These are phyloP conservation scores for Leersia perrieri DNA, from an alignment of 176 grass and related monocot species.

Conservation along the genomic window DNA sequence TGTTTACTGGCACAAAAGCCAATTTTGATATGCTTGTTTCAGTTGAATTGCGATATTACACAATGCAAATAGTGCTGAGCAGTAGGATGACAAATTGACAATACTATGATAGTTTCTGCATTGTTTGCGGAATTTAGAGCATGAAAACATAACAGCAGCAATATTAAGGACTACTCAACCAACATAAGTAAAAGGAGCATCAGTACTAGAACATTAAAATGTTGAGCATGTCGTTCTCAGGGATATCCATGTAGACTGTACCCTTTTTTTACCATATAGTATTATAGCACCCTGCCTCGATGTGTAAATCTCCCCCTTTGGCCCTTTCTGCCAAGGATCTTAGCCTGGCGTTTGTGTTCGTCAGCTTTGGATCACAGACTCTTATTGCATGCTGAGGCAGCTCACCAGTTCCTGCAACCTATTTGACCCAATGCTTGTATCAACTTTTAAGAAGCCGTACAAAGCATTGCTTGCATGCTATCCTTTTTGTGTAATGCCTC, in stretches of 20 bases:
- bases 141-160: neutral
- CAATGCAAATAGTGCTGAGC: no score
- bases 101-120: no score
- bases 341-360: no score
- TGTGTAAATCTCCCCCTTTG: constrained; percentile 70
- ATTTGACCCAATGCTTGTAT: no score
- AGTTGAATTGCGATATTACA: no score
- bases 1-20: no score
- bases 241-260: constrained; percentile 53
- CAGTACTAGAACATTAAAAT: constrained; percentile 30
- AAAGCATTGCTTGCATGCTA: neutral
- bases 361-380: no score
- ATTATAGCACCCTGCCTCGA: constrained; percentile 53
- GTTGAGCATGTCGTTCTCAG: constrained; percentile 62
- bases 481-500: neutral
- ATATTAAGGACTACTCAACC: neutral
- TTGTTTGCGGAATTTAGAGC: no score
- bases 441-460: neutral
- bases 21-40: no score
- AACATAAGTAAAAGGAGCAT: neutral
- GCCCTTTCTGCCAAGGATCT: constrained; percentile 46
- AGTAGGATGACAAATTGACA: no score
- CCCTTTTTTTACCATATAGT: constrained; percentile 80
- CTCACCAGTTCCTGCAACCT: no score
- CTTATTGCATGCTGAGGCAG: no score